Conservation (phyloP, 768 basidiomycete genomes). For the Boletus insuetus region DNA sequence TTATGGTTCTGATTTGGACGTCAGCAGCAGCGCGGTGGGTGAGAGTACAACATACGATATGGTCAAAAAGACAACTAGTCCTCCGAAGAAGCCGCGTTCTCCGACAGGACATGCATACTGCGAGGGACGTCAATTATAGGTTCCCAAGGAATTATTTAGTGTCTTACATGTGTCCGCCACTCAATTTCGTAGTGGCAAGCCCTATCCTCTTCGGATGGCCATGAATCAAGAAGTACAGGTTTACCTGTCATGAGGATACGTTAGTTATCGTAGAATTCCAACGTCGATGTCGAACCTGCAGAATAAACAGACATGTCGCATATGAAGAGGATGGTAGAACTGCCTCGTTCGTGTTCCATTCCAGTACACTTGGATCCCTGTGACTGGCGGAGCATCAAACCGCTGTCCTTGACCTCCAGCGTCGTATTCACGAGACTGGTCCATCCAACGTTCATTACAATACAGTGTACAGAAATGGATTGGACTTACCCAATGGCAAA, state of each 20-base stretch:
- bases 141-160: neutral
- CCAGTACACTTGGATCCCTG: constrained; percentile 64
- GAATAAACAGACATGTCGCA: constrained; percentile 68
- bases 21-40: neutral
- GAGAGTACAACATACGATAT: constrained; percentile 49
- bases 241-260: constrained; percentile 30
- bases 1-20: constrained; percentile 42
- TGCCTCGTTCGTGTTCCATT: constrained; percentile 44
- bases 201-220: constrained; percentile 56
- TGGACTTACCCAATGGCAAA: constrained; percentile 65
- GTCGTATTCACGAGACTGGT: constrained; percentile 53
- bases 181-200: constrained; percentile 82
- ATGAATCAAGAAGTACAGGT: constrained; percentile 60
- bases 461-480: neutral
- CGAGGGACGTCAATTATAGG: neutral
- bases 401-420: constrained; percentile 48
- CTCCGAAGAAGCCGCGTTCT: constrained; percentile 48
- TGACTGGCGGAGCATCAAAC: constrained; percentile 55
- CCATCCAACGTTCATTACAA: neutral
- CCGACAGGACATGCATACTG: constrained; percentile 74
- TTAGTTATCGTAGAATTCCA: neutral
- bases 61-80: constrained; percentile 54
- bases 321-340: constrained; percentile 71
- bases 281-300: constrained; percentile 34
- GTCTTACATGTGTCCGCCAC: constrained; percentile 75